These are phyloP conservation scores for Lactarius sp. DNA, from an alignment of 768 basidiomycete species.

Conservation along the genomic window DNA sequence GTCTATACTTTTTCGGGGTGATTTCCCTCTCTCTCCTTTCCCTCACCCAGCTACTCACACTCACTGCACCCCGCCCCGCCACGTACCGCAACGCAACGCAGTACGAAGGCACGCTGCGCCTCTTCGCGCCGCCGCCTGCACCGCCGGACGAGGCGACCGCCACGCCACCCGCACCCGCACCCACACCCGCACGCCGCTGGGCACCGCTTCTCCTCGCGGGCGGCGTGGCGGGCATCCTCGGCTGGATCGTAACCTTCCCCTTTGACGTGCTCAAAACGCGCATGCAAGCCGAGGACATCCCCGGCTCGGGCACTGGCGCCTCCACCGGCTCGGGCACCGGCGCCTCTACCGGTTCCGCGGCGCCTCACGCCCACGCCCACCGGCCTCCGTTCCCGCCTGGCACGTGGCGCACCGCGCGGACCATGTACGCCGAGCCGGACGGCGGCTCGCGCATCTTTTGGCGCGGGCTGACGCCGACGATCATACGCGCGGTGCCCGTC, in stretches of 20 bases:
- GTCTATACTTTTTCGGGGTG: conserved; percentile 62
- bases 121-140: conserved; percentile 33
- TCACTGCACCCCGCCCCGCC: not conserved
- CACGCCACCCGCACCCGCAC: conserved; percentile 24
- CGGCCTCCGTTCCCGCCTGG: conserved; percentile 26
- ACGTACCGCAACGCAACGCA: conserved; percentile 26
- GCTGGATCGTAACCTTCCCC: conserved; percentile 82
- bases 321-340: too few species aligned
- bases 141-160: not conserved
- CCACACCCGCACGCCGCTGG: conserved; percentile 27
- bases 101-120: conserved; percentile 63
- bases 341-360: not conserved
- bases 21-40: too few species aligned
- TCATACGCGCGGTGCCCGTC: conserved; percentile 81
- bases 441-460: conserved; percentile 64
- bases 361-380: not conserved
- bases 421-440: conserved; percentile 56
- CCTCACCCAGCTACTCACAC: not conserved
- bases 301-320: conserved; percentile 3
- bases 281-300: conserved; percentile 50
- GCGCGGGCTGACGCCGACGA: conserved; percentile 70
- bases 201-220: conserved; percentile 62
- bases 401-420: conserved; percentile 54
- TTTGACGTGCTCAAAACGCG: conserved; percentile 89
- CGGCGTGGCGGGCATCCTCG: conserved; percentile 68